Evolutionary conservation across 208 protist species (phyloP), one percentile per base, ranked within the genome.

Genomic region (Wallacemonas sp.): DNA sequence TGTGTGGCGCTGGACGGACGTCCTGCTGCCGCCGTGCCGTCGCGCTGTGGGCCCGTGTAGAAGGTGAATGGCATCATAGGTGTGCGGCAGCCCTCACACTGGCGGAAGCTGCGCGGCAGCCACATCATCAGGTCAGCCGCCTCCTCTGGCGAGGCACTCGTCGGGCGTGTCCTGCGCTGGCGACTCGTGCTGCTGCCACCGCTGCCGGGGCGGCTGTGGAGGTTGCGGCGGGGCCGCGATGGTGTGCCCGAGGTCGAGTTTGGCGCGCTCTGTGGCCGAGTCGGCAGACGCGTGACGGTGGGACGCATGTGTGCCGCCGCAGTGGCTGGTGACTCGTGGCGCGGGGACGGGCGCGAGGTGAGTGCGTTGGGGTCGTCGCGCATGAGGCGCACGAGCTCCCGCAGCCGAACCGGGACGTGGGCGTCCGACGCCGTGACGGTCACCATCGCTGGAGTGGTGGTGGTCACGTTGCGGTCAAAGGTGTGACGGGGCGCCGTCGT

Each of bases 31-130:
- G n/a, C n/a, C n/a, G n/a, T n/a, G n/a, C n/a, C n/a, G n/a, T n/a
- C n/a, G n/a, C n/a, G n/a, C n/a, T n/a, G n/a, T n/a, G n/a, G n/a
- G n/a, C n/a, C 36, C 6, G 9, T 14, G 36, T 41, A 27, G 48
- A 56, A 56, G 11, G 48, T 56, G 48, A 56, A 56, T 12, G 48
- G 48, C 24, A 56, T 56, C 48, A 56, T 56, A 12, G 48, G 48
- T 9, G 48, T 56, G 9, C 48, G 48, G 48, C 48, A 56, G 5
- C 48, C 48, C 32, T 56, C 48, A 33, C 48, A 56, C 5, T 56
- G 48, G 0, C 48, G 48, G 32, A 34, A 56, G n/a, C 48, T 1
- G 6, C 48, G 48, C 9, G 48, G 48, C n/a, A 56, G n/a, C 48
- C 48, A 56, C 27, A 56, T 56, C 48, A 56, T 56, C 14, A 56